Conservation (phyloP, 345 rosid genomes). For the Gossypium anomalum region DNA sequence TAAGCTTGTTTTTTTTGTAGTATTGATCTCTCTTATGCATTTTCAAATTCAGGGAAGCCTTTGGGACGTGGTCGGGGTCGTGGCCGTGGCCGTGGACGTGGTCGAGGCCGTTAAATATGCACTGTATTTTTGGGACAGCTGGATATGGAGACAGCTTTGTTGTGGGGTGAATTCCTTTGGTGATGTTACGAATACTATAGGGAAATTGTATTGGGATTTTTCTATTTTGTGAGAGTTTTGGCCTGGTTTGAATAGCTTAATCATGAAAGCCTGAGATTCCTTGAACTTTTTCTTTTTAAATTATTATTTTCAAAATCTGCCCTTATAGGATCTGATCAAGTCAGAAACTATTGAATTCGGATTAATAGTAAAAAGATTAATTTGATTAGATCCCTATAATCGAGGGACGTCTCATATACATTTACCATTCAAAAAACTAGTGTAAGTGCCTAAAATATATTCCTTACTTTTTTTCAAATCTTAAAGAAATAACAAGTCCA, state of each 20-base stretch:
- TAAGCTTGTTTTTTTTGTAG: background rate
- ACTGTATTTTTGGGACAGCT: slow-evolving; percentile 21
- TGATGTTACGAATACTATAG: slow-evolving; percentile 14
- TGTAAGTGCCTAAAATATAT: too few species aligned
- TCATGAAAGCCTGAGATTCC: slow-evolving; percentile 7
- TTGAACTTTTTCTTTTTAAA: too few species aligned
- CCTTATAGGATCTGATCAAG: too few species aligned
- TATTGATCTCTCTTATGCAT: slow-evolving; percentile 11
- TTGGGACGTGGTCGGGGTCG: slow-evolving; percentile 90
- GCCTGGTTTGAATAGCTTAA: slow-evolving; percentile 1
- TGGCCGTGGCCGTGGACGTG: slow-evolving; percentile 90
- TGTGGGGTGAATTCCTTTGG: slow-evolving; percentile 22
- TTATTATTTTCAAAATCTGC: too few species aligned
- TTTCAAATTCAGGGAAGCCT: slow-evolving; percentile 58
- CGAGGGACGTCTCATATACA: too few species aligned
- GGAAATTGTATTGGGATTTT: slow-evolving; percentile 8
- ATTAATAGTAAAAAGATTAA: too few species aligned
- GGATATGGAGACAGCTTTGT: slow-evolving; percentile 29
- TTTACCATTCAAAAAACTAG: too few species aligned
- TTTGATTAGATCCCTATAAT: too few species aligned
- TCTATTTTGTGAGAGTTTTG: background rate
- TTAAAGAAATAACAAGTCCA: too few species aligned
- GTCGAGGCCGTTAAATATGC: slow-evolving; percentile 67
- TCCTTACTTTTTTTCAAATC: too few species aligned
- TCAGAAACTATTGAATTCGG: too few species aligned